These are phyloP conservation scores for Tremella fuciformis DNA, from an alignment of 768 basidiomycete genomes.

Conservation along the genomic window DNA sequence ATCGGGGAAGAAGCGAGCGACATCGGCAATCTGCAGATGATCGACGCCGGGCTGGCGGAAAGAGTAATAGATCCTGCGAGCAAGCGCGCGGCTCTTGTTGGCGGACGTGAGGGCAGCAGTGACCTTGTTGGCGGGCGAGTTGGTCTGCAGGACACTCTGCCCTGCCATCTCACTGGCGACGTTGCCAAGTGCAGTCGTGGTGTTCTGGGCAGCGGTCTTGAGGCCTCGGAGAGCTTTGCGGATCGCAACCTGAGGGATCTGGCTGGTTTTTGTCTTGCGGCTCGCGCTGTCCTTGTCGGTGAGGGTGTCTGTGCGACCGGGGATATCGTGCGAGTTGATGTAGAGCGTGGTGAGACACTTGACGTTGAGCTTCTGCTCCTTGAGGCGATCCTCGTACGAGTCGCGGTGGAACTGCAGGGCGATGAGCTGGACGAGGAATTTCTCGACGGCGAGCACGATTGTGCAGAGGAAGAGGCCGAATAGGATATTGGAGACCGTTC, in stretches of 20 bases:
- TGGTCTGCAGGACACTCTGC: slow-evolving; percentile 72
- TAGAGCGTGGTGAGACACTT: slow-evolving; percentile 71
- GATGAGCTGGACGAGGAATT: slow-evolving; percentile 82
- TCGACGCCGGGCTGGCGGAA: slow-evolving; percentile 66
- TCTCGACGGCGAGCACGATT: slow-evolving; percentile 71
- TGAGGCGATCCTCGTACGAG: slow-evolving; percentile 78
- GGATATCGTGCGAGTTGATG: slow-evolving; percentile 69
- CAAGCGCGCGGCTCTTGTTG: slow-evolving; percentile 72
- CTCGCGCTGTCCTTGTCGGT: slow-evolving; percentile 53
- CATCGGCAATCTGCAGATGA: slow-evolving; percentile 64
- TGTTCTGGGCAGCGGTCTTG: slow-evolving; percentile 69
- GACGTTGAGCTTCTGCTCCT: slow-evolving; percentile 76
- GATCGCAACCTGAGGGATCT: slow-evolving; percentile 63
- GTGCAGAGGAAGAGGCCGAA: slow-evolving; percentile 71
- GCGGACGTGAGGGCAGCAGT: slow-evolving; percentile 72
- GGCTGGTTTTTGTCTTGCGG: slow-evolving; percentile 52
- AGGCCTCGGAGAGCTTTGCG: slow-evolving; percentile 71
- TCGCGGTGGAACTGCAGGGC: slow-evolving; percentile 58
- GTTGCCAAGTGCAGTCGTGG: slow-evolving; percentile 70
- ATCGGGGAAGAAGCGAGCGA: slow-evolving; percentile 66
- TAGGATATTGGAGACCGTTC: slow-evolving; percentile 63
- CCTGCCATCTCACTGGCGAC: slow-evolving; percentile 64
- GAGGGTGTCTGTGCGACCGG: slow-evolving; percentile 66
- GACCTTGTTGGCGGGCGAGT: slow-evolving; percentile 77
- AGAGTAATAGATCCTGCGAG: slow-evolving; percentile 80